Base-by-base conservation (phyloP, 805 yeast species). In the Candida schatavii region DNA sequence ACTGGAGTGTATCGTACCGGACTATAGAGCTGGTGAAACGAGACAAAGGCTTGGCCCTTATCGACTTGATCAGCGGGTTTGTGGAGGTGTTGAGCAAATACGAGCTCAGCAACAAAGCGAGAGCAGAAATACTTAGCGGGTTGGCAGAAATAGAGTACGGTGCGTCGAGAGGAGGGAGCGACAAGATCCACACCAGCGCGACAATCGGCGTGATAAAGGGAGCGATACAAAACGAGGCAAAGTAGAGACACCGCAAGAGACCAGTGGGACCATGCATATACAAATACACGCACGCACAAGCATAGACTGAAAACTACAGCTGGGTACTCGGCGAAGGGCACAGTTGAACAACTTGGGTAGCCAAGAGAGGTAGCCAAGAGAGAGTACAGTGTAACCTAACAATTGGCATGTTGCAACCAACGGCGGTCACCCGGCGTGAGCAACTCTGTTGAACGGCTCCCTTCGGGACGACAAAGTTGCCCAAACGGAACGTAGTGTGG, bases 111-210 rank as follows among this genome's bases (percentile, higher is more conserved):
- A 71, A 77, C 1, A 60, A 62, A 22, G 81, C 93, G 2, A 72
- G 95, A 48, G 77, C 81, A 10, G 70, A 71, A 13, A 70, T 91
- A 4, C 67, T 88, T 43, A 75, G 77, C 47, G 88, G 88, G 1
- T 67, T 93, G 40, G 80, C 90, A 11, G 97, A 91, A 44, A 78
- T 93, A 19, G 99, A 93, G 65, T 91, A 90, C 61, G 84, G 95
- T 1, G 83, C 93, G 28, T 81, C 95, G 14, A 82, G 80, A 59
- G 99, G 99, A 7, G 97, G 98, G 2, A 86, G 82, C 56, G 97
- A 90, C 45, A 85, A 83, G 59, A 77, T 93, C 25, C 97, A 91
- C 57, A 78, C 88, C 34, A 85, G 93, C 55, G 97, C 97, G 2
- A 81, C 86, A 41, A 83, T 93, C 42, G 97, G 96, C 0, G 88